phyloP scores from a whole-genome alignment of 2,329 filamentous ascomycete genomes.

The Nigrospora oryzae region DNA sequence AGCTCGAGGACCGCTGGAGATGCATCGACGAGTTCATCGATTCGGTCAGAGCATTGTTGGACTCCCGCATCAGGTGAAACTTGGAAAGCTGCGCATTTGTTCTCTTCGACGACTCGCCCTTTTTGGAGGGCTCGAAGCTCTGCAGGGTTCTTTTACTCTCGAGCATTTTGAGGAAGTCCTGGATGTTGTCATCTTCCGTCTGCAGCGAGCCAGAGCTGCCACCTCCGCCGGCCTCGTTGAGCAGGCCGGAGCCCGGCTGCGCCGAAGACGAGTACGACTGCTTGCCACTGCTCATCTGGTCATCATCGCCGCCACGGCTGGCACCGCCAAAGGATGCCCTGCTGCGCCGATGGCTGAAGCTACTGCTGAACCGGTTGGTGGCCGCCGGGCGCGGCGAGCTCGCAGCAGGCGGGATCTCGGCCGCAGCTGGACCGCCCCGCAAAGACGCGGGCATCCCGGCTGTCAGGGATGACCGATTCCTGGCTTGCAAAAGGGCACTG shows the following conservation, averaged over 20 bases:
- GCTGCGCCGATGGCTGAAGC: slow-evolving; percentile 78
- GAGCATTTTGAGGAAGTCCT: slow-evolving; percentile 82
- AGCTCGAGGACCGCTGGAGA: slow-evolving; percentile 73
- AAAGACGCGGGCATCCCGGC: slow-evolving; percentile 69
- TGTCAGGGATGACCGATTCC: slow-evolving; percentile 65
- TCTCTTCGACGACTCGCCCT: slow-evolving; percentile 61
- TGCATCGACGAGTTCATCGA: slow-evolving; percentile 88
- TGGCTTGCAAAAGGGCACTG: slow-evolving; percentile 43
- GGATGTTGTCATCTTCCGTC: slow-evolving; percentile 85
- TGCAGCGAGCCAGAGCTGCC: slow-evolving; percentile 59
- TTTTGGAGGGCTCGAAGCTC: slow-evolving; percentile 63
- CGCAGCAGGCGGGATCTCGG: slow-evolving; percentile 53
- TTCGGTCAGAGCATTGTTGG: slow-evolving; percentile 80
- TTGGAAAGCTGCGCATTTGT: slow-evolving; percentile 74
- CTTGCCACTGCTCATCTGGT: slow-evolving; percentile 72
- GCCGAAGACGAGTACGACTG: slow-evolving; percentile 65
- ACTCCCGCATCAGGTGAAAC: slow-evolving; percentile 84
- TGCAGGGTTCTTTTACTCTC: slow-evolving; percentile 82
- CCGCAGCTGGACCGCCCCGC: slow-evolving; percentile 53
- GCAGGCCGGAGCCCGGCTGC: slow-evolving; percentile 70
- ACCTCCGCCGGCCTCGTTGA: slow-evolving; percentile 61
- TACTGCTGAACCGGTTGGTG: slow-evolving; percentile 84
- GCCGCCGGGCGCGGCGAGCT: slow-evolving; percentile 73
- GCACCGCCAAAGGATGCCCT: slow-evolving; percentile 69
- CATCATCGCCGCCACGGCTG: slow-evolving; percentile 59